Evolutionary conservation across 306 rosid species (phyloP).

Genomic region (Begonia masoniana): DNA sequence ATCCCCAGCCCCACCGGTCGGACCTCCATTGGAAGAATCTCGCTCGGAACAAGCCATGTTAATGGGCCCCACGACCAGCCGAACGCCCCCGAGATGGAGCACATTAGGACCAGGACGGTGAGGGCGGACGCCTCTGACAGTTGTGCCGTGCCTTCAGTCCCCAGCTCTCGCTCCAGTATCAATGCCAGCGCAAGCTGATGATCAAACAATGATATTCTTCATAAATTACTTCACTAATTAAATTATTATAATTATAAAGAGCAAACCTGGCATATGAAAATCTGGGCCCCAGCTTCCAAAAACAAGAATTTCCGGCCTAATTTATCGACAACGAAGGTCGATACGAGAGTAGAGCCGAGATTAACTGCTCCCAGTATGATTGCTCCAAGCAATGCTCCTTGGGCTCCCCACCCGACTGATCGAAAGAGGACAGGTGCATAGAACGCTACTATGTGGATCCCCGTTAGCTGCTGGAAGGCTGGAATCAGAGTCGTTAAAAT

Average conservation of each 20-base stretch:
- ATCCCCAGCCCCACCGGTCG: background rate
- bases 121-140: no score
- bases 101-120: no score
- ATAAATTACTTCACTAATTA: no score
- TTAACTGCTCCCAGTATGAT: background rate
- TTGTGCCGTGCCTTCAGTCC: no score
- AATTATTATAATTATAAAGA: no score
- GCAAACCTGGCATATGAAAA: background rate
- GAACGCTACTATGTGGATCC: background rate
- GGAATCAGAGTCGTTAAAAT: background rate
- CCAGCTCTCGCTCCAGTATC: no score
- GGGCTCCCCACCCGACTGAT: background rate
- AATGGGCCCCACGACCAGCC: constrained; percentile 2
- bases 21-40: background rate
- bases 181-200: no score
- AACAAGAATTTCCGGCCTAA: constrained; percentile 4
- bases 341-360: background rate
- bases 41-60: background rate
- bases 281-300: constrained; percentile 7
- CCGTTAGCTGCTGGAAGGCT: constrained; percentile 5
- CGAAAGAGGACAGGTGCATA: constrained; percentile 6
- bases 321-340: constrained; percentile 1
- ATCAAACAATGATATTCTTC: no score
- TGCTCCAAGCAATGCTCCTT: background rate
- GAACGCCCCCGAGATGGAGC: background rate